These are phyloP conservation scores for Neofusicoccum kwambonambiense DNA, from an alignment of 2,329 filamentous ascomycete species.

Conservation along the genomic window DNA sequence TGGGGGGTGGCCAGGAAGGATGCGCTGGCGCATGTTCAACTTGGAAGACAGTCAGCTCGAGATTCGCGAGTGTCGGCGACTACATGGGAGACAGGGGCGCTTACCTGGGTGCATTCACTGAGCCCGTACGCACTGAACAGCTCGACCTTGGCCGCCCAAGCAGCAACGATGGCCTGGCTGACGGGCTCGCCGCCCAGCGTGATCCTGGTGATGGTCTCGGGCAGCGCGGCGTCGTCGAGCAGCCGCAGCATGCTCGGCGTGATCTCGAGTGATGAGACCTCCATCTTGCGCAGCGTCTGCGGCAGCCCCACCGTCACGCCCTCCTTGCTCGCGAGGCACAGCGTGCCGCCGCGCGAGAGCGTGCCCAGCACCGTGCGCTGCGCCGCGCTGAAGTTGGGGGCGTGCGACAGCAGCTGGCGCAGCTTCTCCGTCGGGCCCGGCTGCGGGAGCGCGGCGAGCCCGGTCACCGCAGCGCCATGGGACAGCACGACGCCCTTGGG, in stretches of 20 bases:
- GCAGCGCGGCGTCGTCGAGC: slow-evolving; percentile 26
- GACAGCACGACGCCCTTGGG: slow-evolving; percentile 14
- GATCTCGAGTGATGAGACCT: slow-evolving; percentile 40
- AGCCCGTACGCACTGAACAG: slow-evolving; percentile 43
- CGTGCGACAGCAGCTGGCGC: background rate
- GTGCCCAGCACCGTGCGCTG: slow-evolving; percentile 24
- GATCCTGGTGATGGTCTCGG: slow-evolving; percentile 28
- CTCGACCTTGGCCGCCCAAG: slow-evolving; percentile 36
- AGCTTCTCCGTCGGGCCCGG: background rate
- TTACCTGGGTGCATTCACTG: slow-evolving; percentile 30
- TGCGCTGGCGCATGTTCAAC: background rate
- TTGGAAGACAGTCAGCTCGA: background rate
- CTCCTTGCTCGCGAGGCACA: slow-evolving; percentile 57
- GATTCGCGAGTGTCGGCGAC: too few species aligned
- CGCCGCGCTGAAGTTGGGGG: background rate
- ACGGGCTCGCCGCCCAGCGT: slow-evolving; percentile 34
- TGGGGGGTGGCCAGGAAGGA: background rate
- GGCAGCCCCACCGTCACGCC: slow-evolving; percentile 22
- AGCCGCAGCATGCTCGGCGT: slow-evolving; percentile 43
- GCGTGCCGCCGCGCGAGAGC: slow-evolving; percentile 45
- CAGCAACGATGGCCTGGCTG: slow-evolving; percentile 35
- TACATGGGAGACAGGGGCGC: too few species aligned
- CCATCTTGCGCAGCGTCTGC: slow-evolving; percentile 42
- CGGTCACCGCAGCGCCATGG: slow-evolving; percentile 7
- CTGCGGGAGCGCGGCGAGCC: background rate